Conservation (phyloP, 805 yeast species). For the Candida alai region DNA sequence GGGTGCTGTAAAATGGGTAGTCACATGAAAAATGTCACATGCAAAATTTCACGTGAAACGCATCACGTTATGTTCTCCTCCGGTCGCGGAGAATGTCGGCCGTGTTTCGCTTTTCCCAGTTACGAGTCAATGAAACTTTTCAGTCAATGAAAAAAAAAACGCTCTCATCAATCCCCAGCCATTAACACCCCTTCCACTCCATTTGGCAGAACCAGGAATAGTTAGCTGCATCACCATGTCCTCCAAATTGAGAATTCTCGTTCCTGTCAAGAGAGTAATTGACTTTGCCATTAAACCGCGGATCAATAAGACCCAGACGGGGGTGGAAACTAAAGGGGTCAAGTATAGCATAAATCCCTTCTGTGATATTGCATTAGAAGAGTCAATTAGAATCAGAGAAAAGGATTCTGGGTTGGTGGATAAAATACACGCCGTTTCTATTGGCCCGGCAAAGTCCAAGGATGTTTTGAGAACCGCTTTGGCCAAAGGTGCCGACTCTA, state of each 20-base stretch:
- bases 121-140: too few species aligned
- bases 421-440: slow-evolving; percentile 82
- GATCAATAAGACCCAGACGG: slow-evolving; percentile 79
- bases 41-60: too few species aligned
- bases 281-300: slow-evolving; percentile 94
- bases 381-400: slow-evolving; percentile 77
- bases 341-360: slow-evolving; percentile 94
- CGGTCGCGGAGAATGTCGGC: too few species aligned
- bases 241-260: slow-evolving; percentile 66
- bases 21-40: too few species aligned
- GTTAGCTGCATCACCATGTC: slow-evolving; percentile 15
- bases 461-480: slow-evolving; percentile 85
- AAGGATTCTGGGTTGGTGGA: slow-evolving; percentile 66
- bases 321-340: slow-evolving; percentile 83
- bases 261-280: slow-evolving; percentile 92
- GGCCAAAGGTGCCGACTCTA: slow-evolving; percentile 91
- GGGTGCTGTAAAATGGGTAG: too few species aligned
- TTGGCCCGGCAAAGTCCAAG: slow-evolving; percentile 83
- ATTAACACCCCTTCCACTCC: too few species aligned
- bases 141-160: slow-evolving; percentile 2
- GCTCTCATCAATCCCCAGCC: too few species aligned
- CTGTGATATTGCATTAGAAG: slow-evolving; percentile 97
- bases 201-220: too few species aligned
- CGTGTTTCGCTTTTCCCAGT: slow-evolving; percentile 1
- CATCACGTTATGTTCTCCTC: too few species aligned